phyloP scores from a whole-genome alignment of 148 eudicot genomes.

The Camellia sinensis region DNA sequence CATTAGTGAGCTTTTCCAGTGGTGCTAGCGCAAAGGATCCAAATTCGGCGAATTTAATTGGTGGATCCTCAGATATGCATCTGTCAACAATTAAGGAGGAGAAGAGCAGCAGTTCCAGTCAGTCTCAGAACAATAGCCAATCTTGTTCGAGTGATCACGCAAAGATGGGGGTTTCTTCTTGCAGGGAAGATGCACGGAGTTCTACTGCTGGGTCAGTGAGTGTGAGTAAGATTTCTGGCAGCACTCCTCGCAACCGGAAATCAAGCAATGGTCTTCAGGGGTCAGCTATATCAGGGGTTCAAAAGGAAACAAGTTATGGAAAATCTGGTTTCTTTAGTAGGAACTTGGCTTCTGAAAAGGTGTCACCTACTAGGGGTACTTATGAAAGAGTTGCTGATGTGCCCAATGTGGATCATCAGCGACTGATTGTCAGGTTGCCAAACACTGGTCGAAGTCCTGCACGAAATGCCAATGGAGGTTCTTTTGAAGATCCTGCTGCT shows the following conservation, averaged over 20 bases:
- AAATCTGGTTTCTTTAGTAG: constrained; percentile 31
- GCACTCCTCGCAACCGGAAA: constrained; percentile 38
- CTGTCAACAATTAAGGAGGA: constrained; percentile 53
- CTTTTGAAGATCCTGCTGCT: constrained; percentile 44
- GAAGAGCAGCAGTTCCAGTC: constrained; percentile 73
- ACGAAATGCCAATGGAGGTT: constrained; percentile 39
- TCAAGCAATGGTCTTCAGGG: constrained; percentile 34
- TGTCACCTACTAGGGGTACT: constrained; percentile 24
- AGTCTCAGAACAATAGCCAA: constrained; percentile 64
- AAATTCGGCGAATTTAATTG: constrained; percentile 20
- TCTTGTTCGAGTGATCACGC: constrained; percentile 59
- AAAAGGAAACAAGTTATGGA: constrained; percentile 40
- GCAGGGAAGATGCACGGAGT: constrained; percentile 59
- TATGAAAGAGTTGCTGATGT: constrained; percentile 39
- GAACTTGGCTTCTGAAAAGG: constrained; percentile 44
- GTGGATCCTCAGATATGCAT: constrained; percentile 46
- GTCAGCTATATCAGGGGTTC: constrained; percentile 30
- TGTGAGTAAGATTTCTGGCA: constrained; percentile 37
- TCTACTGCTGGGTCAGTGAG: constrained; percentile 47
- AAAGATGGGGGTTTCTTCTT: constrained; percentile 41
- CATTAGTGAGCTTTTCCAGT: constrained; percentile 28
- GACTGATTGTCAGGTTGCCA: constrained; percentile 73
- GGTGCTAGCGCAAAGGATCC: constrained; percentile 40
- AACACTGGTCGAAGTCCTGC: constrained; percentile 66
- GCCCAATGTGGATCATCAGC: constrained; percentile 39